Evolutionary conservation across 2,329 filamentous ascomycete genomes (phyloP).

Genomic region (Raffaelea arxii): DNA sequence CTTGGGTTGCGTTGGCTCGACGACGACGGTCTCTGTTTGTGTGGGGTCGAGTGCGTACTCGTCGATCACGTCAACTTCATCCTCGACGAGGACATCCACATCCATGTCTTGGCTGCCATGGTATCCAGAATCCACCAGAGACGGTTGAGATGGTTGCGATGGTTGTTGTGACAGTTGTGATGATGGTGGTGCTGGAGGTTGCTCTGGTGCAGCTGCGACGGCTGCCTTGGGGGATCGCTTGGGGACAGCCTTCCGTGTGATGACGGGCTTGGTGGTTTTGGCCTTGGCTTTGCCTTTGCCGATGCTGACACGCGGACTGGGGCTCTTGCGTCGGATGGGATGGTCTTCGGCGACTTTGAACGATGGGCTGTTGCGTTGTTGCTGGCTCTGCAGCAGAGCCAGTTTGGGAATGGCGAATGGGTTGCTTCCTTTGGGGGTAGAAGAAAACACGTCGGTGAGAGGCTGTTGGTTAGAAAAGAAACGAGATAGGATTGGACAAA

Average conservation of each 20-base stretch:
- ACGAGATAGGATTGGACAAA: neutral
- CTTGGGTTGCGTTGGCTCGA: no score
- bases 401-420: slow-evolving; percentile 37
- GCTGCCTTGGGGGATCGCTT: no score
- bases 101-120: slow-evolving; percentile 55
- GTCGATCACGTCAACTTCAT: slow-evolving; percentile 14
- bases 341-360: slow-evolving; percentile 49
- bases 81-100: slow-evolving; percentile 16
- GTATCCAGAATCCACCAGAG: slow-evolving; percentile 57
- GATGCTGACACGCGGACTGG: neutral
- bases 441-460: slow-evolving; percentile 48
- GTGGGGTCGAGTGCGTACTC: no score
- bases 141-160: no score
- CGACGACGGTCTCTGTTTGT: no score
- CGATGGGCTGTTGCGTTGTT: slow-evolving; percentile 19
- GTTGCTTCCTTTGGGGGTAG: slow-evolving; percentile 45
- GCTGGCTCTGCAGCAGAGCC: slow-evolving; percentile 38
- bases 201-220: no score
- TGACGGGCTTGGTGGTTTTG: neutral
- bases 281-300: neutral
- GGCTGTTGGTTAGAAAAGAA: slow-evolving; percentile 34
- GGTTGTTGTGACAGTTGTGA: slow-evolving; percentile 19
- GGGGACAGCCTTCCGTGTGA: neutral
- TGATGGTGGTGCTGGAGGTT: slow-evolving; percentile 19
- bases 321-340: slow-evolving; percentile 8